Conservation (phyloP, 371 early-diverging fungal genomes). For the Mucor mucedo region DNA sequence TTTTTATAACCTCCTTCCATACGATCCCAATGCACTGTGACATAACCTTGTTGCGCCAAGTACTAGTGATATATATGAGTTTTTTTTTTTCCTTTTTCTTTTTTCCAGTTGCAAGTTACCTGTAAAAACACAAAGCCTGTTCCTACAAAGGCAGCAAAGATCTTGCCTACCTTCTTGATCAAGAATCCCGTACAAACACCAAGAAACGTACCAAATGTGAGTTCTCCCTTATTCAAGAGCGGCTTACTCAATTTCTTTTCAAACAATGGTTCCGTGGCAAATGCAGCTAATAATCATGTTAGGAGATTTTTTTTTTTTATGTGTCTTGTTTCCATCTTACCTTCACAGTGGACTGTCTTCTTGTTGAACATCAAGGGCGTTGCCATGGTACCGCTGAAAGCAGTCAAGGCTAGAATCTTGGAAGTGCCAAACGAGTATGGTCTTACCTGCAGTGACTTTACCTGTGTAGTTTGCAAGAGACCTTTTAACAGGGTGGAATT, state of each 20-base stretch:
- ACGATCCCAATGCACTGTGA: slow-evolving; percentile 63
- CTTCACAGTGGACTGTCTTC: slow-evolving; percentile 37
- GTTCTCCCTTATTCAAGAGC: slow-evolving; percentile 42
- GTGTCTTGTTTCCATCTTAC: slow-evolving; percentile 12
- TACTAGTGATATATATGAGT: slow-evolving; percentile 31
- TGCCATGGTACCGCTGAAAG: slow-evolving; percentile 7
- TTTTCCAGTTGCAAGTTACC: slow-evolving; percentile 28
- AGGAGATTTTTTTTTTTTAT: neutral
- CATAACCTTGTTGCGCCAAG: slow-evolving; percentile 55
- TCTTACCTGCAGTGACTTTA: neutral
- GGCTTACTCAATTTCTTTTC: slow-evolving; percentile 11
- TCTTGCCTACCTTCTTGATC: slow-evolving; percentile 51
- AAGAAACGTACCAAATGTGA: slow-evolving; percentile 52
- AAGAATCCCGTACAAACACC: slow-evolving; percentile 55
- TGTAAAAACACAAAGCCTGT: slow-evolving; percentile 51
- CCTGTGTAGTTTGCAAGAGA: neutral
- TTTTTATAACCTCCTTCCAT: slow-evolving; percentile 45
- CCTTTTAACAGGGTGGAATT: neutral
- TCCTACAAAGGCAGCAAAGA: slow-evolving; percentile 46
- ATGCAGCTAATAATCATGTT: slow-evolving; percentile 7
- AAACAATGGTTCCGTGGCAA: neutral
- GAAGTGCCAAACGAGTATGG: slow-evolving; percentile 9
- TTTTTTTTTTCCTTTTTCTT: neutral
- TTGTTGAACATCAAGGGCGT: slow-evolving; percentile 25
- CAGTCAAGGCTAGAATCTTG: slow-evolving; percentile 28